Conservation (phyloP, 1,139 yeast genomes). For the Hyphopichia fennica region DNA sequence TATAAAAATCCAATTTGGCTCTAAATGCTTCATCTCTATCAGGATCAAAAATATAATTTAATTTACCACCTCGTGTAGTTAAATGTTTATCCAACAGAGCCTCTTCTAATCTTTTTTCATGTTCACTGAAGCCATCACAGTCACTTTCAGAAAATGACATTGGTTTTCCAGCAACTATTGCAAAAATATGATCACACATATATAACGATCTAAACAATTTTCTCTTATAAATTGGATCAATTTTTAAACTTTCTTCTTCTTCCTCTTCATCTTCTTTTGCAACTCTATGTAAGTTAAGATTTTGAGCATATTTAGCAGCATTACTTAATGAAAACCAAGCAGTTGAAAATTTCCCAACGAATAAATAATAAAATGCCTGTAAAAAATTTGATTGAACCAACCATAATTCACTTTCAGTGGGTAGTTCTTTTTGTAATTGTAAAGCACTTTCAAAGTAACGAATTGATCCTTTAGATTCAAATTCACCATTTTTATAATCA, state of each 20-base stretch:
- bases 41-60: background rate
- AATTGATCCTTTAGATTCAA: slow-evolving; percentile 8
- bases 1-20: background rate
- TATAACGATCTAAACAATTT: background rate
- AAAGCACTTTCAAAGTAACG: background rate
- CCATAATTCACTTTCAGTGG: background rate
- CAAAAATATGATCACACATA: background rate
- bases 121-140: background rate
- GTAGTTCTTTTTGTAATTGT: background rate
- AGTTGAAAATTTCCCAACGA: background rate
- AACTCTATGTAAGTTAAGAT: background rate
- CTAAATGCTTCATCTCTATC: background rate
- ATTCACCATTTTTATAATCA: slow-evolving; percentile 22
- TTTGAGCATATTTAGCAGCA: background rate
- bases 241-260: background rate
- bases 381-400: background rate
- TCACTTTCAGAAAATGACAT: background rate
- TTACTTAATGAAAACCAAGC: background rate
- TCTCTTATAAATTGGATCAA: background rate
- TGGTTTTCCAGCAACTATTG: background rate
- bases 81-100: background rate
- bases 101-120: background rate
- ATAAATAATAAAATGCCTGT: background rate
- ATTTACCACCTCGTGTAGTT: too few relatives aligned
- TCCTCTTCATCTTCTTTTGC: background rate